A percentile compares a stretch with the other conserved stretches of the same genome.
Evolutionary conservation across 306 rosid genomes (phyloP).

Genomic region (Clitoria ternatea): DNA sequence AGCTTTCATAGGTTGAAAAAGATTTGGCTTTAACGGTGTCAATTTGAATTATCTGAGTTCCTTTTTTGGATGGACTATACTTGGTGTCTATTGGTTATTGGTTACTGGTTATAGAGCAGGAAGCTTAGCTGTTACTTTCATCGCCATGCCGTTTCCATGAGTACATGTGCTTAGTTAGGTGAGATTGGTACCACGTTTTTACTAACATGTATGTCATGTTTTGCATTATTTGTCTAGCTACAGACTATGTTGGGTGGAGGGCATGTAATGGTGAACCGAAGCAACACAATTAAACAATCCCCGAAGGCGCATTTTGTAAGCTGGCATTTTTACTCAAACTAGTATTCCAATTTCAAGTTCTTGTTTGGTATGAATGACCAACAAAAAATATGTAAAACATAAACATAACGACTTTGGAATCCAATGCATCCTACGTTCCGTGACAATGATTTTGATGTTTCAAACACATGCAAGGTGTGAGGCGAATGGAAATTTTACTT

Average conservation of each 20-base stretch:
- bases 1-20: not conserved
- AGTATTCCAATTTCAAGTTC: not conserved
- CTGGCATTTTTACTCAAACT: not conserved
- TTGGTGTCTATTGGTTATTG: not conserved
- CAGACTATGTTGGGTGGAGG: not conserved
- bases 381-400: not conserved
- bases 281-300: not conserved
- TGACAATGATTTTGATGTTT: not conserved
- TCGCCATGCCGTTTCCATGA: not conserved
- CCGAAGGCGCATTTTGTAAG: not conserved
- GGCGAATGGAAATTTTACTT: not conserved
- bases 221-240: slow-evolving; percentile 4
- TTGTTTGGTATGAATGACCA: slow-evolving; percentile 3
- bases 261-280: not conserved
- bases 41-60: not conserved
- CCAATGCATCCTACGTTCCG: not conserved
- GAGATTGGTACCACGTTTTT: not conserved
- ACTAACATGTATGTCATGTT: not conserved
- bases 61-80: not conserved
- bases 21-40: not conserved
- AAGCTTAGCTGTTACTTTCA: not conserved
- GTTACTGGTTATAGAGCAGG: too few relatives aligned
- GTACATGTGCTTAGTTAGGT: not conserved
- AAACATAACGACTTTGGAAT: not conserved
- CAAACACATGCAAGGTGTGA: not conserved